Evolutionary conservation across 306 rosid genomes (phyloP).

Genomic region (Dryas alaskensis): DNA sequence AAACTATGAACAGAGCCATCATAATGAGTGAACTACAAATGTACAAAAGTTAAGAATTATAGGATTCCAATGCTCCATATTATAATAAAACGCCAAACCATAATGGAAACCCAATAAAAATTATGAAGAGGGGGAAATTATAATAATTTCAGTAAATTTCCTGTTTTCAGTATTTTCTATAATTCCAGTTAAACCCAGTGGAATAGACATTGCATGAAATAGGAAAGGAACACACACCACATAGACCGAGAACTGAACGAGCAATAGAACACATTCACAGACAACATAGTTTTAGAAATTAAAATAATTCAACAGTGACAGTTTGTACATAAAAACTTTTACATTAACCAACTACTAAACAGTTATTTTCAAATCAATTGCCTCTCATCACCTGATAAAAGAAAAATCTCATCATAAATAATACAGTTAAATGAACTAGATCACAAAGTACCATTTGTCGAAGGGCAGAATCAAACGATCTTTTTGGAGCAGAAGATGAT

Average conservation of each 20-base stretch:
- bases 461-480: conserved; percentile 64
- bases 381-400: neutral
- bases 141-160: neutral
- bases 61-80: neutral
- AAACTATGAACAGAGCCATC: conserved; percentile 2
- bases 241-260: neutral
- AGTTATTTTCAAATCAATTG: neutral
- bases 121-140: neutral
- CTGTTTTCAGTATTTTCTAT: neutral
- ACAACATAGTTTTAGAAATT: neutral
- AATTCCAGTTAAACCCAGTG: neutral
- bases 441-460: conserved; percentile 67
- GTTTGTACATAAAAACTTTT: neutral
- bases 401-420: neutral
- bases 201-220: neutral
- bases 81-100: neutral
- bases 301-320: neutral
- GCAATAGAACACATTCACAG: neutral
- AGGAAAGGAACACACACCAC: conserved; percentile 1
- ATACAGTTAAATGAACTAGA: neutral
- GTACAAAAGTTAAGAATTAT: neutral
- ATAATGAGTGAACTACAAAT: neutral
- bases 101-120: neutral
- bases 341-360: neutral
- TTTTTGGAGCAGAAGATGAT: conserved; percentile 68